Evolutionary conservation across 768 basidiomycete genomes (phyloP), one percentile per base, ranked within the genome.

Genomic region (Amanita inopinata): DNA sequence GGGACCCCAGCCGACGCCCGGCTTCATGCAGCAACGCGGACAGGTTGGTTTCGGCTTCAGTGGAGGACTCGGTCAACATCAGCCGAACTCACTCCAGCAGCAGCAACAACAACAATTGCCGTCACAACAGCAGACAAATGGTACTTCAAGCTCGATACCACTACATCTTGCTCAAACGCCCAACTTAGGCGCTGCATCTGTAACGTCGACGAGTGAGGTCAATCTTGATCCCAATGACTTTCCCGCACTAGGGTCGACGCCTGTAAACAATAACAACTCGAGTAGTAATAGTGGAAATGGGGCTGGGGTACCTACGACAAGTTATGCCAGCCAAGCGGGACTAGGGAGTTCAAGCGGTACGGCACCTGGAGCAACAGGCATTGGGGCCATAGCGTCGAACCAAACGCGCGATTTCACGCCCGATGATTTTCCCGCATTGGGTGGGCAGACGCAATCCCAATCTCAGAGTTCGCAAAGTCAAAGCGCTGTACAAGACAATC

Each of bases 381-480:
- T 61, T 38, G 56, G 60, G 42, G 27, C 31, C 42, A 35, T 17
- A 38, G 44, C 36, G 33, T 54, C 60, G 36, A 61, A 56, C 48
- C 70, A 73, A 50, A 61, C 73, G 44, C 68, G 80, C 54, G 80
- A 83, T 58, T 85, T 91, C 47, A 83, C 82, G n/a, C 77, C 81
- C 30, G 87, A 90, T 51, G 89, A 92, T 64, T 91, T 92, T 58
- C 89, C 89, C 38, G 89, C 89, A 12, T 66, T 92, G 19, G 83
- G 87, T 8, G 83, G 80, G 40, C 79, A 74, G 51, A 62, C 67
- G 45, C 67, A 71, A 49, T 45, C 66, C 45, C 62, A 62, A 54
- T 55, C 51, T 32, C 65, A 64, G 49, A 66, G 55, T 38, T 39
- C 57, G 18, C 62, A 61, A 46, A 60, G 47, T 48, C 66, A 63